phyloP scores from a whole-genome alignment of 305 asterid species.

The Fraxinus albicans region DNA sequence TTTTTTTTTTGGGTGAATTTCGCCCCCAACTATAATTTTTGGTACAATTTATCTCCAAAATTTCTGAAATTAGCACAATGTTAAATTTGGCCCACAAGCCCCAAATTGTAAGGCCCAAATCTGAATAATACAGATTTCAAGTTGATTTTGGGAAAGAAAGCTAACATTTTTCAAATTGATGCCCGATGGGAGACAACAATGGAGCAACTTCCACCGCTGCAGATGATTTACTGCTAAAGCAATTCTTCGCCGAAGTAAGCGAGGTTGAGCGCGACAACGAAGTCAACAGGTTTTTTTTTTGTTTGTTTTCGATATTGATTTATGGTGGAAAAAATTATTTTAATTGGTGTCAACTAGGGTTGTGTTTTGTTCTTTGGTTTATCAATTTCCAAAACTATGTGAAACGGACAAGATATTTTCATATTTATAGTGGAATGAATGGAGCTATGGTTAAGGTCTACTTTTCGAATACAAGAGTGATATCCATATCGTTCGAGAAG shows the following conservation, averaged over 20 bases:
- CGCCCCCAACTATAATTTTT: no score
- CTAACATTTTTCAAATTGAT: neutral
- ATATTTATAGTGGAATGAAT: neutral
- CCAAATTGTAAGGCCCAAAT: neutral
- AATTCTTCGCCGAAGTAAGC: constrained; percentile 83
- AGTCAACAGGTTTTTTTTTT: constrained; percentile 56
- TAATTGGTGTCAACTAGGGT: constrained; percentile 4
- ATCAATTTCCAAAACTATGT: neutral
- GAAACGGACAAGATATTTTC: constrained; percentile 2
- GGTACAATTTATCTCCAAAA: no score
- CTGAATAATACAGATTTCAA: neutral
- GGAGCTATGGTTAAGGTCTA: neutral
- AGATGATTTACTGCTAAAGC: constrained; percentile 70
- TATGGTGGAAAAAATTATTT: constrained; percentile 7
- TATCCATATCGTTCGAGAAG: neutral
- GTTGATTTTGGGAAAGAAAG: neutral
- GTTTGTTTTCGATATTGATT: constrained; percentile 1
- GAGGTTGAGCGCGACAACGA: constrained; percentile 95
- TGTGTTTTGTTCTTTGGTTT: neutral
- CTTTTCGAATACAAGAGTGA: neutral
- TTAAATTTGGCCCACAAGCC: neutral
- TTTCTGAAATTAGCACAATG: neutral
- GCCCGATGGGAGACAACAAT: constrained; percentile 60
- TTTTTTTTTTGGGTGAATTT: neutral
- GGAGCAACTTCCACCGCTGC: constrained; percentile 37